Base-by-base conservation (phyloP, 306 rosid genomes). In the Ochetophila trinervis region DNA sequence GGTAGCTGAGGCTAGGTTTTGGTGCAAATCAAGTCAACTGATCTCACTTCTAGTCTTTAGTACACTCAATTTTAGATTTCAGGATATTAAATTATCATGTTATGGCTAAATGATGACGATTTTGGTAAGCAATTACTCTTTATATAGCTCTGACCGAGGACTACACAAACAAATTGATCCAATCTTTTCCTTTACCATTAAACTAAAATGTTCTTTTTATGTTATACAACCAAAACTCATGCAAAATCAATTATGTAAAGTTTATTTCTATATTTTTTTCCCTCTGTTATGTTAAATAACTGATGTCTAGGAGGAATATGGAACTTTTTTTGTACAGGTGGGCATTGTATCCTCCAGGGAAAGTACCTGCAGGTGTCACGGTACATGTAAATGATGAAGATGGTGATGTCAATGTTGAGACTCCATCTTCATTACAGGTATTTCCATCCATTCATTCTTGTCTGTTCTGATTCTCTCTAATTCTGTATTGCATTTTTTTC, bases 291-390 rank as follows among this genome's bases (percentile, higher is more conserved):
- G 61, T 53, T 34, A 54, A 50, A 67, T 79, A 69, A 53, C 44
- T 71, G 60, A 75, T 63, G 45, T 60, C 49, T 47, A 55, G 66
- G 69, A 60, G 72, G 60, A 35, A 70, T 75, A 27, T 60, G 72
- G 64, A 53, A 73, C 57, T 60, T 40, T 78, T 57, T 75, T 47
- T 78, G 61, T 79, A 76, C 79, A 93, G 99, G 83, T 93, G 99
- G 97, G 99, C 97, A 51, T 57, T 93, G 69, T 93, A 93, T 84
- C 97, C 99, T 80, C 99, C 99, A 15, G 99, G 99, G 61, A 93
- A 78, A 78, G 99, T 93, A 58, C 99, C 96, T 68, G 65, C 88
- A 68, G 96, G 99, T 70, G 99, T 87, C 61, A 90, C 94, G 0
- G 99, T 93, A 60, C 97, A 90, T 83, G 94, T 93, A 55, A 90